phyloP scores from a whole-genome alignment of 2,329 filamentous ascomycete species.

The Hymenoscyphus scutula region DNA sequence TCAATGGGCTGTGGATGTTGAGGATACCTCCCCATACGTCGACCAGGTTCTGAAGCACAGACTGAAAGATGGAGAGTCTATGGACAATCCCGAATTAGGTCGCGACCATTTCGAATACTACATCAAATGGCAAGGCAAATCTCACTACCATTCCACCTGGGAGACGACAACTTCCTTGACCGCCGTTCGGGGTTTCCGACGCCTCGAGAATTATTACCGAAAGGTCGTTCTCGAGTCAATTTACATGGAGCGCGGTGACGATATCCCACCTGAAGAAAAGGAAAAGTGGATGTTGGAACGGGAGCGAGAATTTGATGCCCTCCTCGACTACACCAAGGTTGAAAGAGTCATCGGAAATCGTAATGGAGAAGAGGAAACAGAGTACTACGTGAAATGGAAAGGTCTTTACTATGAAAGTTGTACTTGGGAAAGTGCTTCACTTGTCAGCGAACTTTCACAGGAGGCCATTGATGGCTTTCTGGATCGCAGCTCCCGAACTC shows the following conservation, averaged over 20 bases:
- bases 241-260: constrained; percentile 69
- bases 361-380: constrained; percentile 73
- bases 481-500: constrained; percentile 76
- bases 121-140: constrained; percentile 97
- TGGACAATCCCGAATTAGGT: constrained; percentile 52
- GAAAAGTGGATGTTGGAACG: constrained; percentile 96
- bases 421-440: constrained; percentile 82
- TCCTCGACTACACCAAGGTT: constrained; percentile 87
- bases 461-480: constrained; percentile 89
- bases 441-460: constrained; percentile 77
- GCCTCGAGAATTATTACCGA: constrained; percentile 91
- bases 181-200: constrained; percentile 78
- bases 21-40: constrained; percentile 81
- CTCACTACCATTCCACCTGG: constrained; percentile 95
- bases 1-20: constrained; percentile 67
- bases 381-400: constrained; percentile 98
- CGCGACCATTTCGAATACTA: constrained; percentile 82
- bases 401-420: constrained; percentile 88
- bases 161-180: constrained; percentile 74
- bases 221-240: constrained; percentile 80
- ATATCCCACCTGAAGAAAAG: constrained; percentile 77
- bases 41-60: constrained; percentile 89
- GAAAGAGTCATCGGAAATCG: constrained; percentile 87
- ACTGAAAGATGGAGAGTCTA: constrained; percentile 64
- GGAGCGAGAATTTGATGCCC: constrained; percentile 83